phyloP scores from a whole-genome alignment of 768 basidiomycete genomes.

The Boletus rubroflammeus region DNA sequence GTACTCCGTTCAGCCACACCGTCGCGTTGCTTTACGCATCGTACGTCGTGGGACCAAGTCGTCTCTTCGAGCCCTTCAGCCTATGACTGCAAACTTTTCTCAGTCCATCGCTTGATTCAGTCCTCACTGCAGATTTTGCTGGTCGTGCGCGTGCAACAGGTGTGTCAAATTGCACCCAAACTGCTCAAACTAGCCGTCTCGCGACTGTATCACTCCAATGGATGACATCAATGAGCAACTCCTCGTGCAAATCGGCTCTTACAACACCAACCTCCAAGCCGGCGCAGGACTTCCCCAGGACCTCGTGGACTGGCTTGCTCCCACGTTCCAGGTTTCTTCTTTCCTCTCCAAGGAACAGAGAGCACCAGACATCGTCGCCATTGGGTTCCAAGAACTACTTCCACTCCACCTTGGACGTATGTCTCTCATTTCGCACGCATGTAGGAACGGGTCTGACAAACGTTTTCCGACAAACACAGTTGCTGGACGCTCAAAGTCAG shows the following conservation, averaged over 20 bases:
- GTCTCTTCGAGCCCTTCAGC: background rate
- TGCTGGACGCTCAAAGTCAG: constrained; percentile 67
- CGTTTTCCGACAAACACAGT: constrained; percentile 43
- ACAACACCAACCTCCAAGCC: constrained; percentile 89
- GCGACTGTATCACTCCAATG: constrained; percentile 5
- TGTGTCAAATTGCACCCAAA: background rate
- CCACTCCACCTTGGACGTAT: constrained; percentile 83
- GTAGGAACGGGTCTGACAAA: background rate
- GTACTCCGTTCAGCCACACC: background rate
- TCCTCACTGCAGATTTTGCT: background rate
- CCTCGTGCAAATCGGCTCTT: constrained; percentile 79
- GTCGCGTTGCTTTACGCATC: background rate
- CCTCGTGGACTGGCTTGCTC: constrained; percentile 88
- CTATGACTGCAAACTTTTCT: background rate
- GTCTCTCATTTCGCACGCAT: constrained; percentile 30
- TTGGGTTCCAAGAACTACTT: constrained; percentile 91
- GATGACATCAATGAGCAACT: constrained; percentile 30
- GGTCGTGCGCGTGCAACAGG: background rate
- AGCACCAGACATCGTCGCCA: constrained; percentile 83
- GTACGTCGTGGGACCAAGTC: background rate
- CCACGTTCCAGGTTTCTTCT: constrained; percentile 71
- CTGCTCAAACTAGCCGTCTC: background rate
- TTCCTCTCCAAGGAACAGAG: constrained; percentile 61
- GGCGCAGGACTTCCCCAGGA: constrained; percentile 72
- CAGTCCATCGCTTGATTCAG: background rate